Conservation (phyloP, 805 yeast species). For the Candida patagonica region DNA sequence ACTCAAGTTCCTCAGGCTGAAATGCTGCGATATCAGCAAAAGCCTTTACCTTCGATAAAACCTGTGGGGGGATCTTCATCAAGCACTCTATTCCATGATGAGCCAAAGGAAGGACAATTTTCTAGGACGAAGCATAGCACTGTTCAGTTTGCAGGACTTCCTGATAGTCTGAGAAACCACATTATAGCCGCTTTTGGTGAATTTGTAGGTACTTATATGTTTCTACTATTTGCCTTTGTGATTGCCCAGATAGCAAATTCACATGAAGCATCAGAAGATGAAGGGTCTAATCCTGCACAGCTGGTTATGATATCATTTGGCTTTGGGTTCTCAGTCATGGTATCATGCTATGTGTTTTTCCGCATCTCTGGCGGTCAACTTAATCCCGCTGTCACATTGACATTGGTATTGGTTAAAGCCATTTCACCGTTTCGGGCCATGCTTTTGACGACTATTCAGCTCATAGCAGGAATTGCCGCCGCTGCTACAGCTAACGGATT, state of each 20-base stretch:
- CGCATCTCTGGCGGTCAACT: constrained; percentile 83
- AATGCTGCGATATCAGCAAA: no score
- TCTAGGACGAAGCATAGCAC: background rate
- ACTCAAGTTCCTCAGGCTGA: no score
- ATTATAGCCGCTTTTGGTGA: constrained; percentile 66
- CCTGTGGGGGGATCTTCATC: no score
- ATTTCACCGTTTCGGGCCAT: constrained; percentile 63
- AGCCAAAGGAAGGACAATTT: no score
- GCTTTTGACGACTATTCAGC: constrained; percentile 56
- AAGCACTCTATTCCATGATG: no score
- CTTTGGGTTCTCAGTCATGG: constrained; percentile 78
- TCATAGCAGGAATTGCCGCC: constrained; percentile 84
- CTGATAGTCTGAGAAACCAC: constrained; percentile 46
- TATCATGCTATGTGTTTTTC: constrained; percentile 57
- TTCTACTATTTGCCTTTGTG: constrained; percentile 70
- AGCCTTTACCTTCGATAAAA: no score
- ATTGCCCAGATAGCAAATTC: constrained; percentile 79
- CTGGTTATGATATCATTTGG: constrained; percentile 76
- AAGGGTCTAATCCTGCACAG: constrained; percentile 54
- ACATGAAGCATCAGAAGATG: constrained; percentile 27
- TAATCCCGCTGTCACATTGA: constrained; percentile 79
- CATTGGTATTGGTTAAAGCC: constrained; percentile 64
- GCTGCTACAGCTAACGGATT: constrained; percentile 81
- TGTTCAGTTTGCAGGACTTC: constrained; percentile 26
- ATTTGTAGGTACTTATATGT: constrained; percentile 77